phyloP scores from a whole-genome alignment of 2,329 filamentous ascomycete species.

The Fusarium brevicatenulatum region DNA sequence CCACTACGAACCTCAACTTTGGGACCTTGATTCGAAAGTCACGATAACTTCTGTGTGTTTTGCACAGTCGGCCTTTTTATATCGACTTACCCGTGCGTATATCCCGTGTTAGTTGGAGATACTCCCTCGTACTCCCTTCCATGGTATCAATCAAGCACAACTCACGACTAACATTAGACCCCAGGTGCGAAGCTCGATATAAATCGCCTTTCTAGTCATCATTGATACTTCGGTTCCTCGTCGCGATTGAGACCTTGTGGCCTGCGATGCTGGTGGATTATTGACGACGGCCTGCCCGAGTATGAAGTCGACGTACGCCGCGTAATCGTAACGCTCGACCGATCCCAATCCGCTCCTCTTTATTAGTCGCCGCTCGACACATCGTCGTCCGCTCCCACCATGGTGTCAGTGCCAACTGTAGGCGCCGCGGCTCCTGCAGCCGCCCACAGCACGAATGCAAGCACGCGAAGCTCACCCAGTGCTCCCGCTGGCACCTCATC shows the following conservation, averaged over 20 bases:
- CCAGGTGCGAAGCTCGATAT: conserved; percentile 9
- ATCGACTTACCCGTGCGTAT: conserved; percentile 28
- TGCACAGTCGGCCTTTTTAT: conserved; percentile 10
- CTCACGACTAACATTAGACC: conserved; percentile 25
- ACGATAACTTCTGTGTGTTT: conserved; percentile 6
- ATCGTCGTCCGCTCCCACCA: conserved; percentile 39
- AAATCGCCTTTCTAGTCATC: not conserved
- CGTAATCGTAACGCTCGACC: conserved; percentile 34
- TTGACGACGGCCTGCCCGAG: conserved; percentile 41
- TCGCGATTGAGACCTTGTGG: conserved; percentile 30
- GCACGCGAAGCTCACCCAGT: conserved; percentile 63
- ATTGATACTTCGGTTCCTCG: conserved; percentile 11
- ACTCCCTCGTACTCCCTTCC: conserved; percentile 29
- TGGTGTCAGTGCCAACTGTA: conserved; percentile 55
- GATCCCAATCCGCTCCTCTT: conserved; percentile 23
- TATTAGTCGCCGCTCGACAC: conserved; percentile 13
- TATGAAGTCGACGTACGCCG: conserved; percentile 41
- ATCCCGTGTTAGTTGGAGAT: conserved; percentile 43
- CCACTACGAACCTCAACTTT: conserved; percentile 20
- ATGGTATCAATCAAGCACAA: conserved; percentile 13
- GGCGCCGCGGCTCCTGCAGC: conserved; percentile 50
- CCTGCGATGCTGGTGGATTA: conserved; percentile 42
- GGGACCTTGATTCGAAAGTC: not conserved
- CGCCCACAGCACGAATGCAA: conserved; percentile 58
- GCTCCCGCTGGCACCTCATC: conserved; percentile 51